These are phyloP conservation scores for Angomonas deanei DNA, from an alignment of 208 protist species.

Conservation along the genomic window DNA sequence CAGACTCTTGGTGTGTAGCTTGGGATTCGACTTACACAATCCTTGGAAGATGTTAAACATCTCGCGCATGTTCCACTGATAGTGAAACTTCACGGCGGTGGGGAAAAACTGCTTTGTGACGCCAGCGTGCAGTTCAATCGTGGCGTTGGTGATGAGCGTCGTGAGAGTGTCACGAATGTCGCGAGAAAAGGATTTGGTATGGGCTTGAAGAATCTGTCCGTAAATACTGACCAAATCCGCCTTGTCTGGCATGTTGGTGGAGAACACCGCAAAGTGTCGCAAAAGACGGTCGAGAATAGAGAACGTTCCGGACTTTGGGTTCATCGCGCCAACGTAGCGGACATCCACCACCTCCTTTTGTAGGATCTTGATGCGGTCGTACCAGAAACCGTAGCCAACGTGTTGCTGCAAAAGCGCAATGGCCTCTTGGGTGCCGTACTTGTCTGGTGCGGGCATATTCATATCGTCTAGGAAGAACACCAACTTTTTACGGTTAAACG, in stretches of 20 bases:
- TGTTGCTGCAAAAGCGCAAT: conserved; percentile 97
- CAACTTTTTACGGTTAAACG: conserved; percentile 95
- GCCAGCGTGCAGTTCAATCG: conserved; percentile 89
- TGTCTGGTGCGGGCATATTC: conserved; percentile 98
- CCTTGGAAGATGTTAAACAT: conserved; percentile 96
- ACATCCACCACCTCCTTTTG: conserved; percentile 95
- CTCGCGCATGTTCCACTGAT: conserved; percentile 98
- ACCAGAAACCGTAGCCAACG: conserved; percentile 97
- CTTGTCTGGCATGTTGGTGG: conserved; percentile 92
- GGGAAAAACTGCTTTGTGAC: conserved; percentile 94
- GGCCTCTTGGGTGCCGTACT: conserved; percentile 97
- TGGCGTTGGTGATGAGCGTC: conserved; percentile 86
- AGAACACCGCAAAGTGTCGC: conserved; percentile 96
- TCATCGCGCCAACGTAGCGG: conserved; percentile 97
- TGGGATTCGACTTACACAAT: conserved; percentile 86
- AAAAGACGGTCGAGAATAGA: conserved; percentile 95
- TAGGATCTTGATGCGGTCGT: conserved; percentile 94
- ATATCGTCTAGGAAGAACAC: conserved; percentile 98
- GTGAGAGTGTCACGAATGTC: conserved; percentile 86
- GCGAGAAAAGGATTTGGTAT: conserved; percentile 81
- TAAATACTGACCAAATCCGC: conserved; percentile 93
- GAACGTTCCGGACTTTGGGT: conserved; percentile 98
- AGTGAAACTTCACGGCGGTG: conserved; percentile 99
- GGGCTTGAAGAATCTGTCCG: conserved; percentile 92
- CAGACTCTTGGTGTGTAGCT: conserved; percentile 74